These are phyloP conservation scores for Pholiota adiposa DNA, from an alignment of 1,284 basidiomycete genomes.

Conservation along the genomic window DNA sequence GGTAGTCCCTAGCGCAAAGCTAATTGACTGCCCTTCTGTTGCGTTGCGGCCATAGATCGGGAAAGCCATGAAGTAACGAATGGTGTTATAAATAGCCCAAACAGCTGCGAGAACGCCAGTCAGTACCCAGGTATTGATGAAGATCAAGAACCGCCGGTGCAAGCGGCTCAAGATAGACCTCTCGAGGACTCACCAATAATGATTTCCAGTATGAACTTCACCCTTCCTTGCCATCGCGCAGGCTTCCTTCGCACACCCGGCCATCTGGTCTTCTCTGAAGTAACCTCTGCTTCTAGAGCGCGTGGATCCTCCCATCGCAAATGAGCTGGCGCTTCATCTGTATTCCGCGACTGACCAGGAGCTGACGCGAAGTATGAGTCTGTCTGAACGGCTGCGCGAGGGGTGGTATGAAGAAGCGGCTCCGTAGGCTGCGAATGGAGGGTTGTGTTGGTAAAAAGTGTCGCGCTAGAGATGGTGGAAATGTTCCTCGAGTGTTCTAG, in stretches of 20 bases:
- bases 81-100: conserved; percentile 63
- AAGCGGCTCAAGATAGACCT: neutral
- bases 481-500: conserved; percentile 46
- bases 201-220: conserved; percentile 43
- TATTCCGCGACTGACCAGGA: conserved; percentile 19
- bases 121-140: neutral
- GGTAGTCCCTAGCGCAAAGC: conserved; percentile 61
- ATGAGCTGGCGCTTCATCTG: conserved; percentile 14
- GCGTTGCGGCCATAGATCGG: conserved; percentile 38
- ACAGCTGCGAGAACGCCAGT: conserved; percentile 37
- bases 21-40: conserved; percentile 40
- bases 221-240: conserved; percentile 43
- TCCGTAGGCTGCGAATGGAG: conserved; percentile 55
- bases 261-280: conserved; percentile 39
- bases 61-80: conserved; percentile 67
- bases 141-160: conserved; percentile 4
- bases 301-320: conserved; percentile 39
- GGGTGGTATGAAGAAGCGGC: conserved; percentile 44
- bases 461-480: conserved; percentile 55
- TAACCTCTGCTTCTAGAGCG: conserved; percentile 46
- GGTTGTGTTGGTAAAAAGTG: conserved; percentile 50
- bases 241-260: neutral
- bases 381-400: conserved; percentile 37
- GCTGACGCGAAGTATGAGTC: conserved; percentile 42
- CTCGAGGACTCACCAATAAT: conserved; percentile 48